phyloP scores from a whole-genome alignment of 257 asterid genomes.

The Nicotiana obtusifolia region DNA sequence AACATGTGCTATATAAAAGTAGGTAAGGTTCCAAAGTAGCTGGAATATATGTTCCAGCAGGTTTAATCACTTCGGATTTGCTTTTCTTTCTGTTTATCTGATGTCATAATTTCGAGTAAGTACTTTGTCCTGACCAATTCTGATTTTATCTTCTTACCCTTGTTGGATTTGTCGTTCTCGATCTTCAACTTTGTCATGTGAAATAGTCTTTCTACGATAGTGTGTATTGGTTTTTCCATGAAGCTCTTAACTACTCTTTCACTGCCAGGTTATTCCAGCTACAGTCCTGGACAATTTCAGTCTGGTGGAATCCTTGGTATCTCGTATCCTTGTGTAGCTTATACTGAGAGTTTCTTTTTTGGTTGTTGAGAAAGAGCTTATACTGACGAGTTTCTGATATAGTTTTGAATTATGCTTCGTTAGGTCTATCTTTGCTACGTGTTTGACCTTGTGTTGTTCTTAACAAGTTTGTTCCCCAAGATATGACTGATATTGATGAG shows the following conservation, averaged over 20 bases:
- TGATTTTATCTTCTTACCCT: background rate
- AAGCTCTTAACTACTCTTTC: constrained; percentile 15
- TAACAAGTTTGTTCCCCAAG: constrained; percentile 38
- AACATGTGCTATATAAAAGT: background rate
- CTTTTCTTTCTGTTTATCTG: background rate
- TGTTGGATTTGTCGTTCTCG: background rate
- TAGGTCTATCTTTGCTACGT: constrained; percentile 2
- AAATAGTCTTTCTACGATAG: background rate
- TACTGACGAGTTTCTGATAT: background rate
- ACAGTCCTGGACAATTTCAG: constrained; percentile 60
- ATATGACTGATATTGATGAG: constrained; percentile 66
- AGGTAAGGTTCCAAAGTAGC: background rate
- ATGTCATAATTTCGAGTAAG: background rate
- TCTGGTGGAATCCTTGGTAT: constrained; percentile 69
- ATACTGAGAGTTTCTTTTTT: background rate
- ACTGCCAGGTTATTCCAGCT: constrained; percentile 48
- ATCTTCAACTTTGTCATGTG: background rate
- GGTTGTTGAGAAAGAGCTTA: background rate
- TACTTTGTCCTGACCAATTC: background rate
- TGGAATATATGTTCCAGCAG: background rate
- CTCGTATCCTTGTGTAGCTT: constrained; percentile 73
- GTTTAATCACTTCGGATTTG: background rate
- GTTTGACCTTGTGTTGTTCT: constrained; percentile 22
- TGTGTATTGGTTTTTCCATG: background rate
- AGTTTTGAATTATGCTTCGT: background rate